These are phyloP conservation scores for Chamaenerion angustifolium DNA, from an alignment of 345 rosid species.

Conservation along the genomic window DNA sequence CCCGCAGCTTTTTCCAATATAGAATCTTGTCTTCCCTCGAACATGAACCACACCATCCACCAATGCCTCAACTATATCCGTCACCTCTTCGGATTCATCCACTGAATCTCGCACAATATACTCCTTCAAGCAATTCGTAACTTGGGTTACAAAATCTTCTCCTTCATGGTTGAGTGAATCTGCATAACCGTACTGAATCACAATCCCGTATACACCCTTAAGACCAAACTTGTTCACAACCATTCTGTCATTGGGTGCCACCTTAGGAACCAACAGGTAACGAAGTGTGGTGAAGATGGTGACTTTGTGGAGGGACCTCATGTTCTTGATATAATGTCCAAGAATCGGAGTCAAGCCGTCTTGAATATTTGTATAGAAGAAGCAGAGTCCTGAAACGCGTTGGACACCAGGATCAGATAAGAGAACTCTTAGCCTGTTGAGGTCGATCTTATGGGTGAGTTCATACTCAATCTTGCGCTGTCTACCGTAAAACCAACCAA, in stretches of 20 bases:
- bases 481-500: conserved; percentile 82
- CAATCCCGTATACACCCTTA: conserved; percentile 37
- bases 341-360: conserved; percentile 69
- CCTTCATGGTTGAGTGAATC: conserved; percentile 45
- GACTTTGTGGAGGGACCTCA: conserved; percentile 70
- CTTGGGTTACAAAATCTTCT: conserved; percentile 31
- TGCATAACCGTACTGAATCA: conserved; percentile 55
- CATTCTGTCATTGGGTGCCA: conserved; percentile 35
- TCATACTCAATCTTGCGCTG: conserved; percentile 68
- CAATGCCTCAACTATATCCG: conserved; percentile 26
- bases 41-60: conserved; percentile 34
- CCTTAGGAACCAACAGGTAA: conserved; percentile 51
- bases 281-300: conserved; percentile 60
- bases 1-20: conserved; percentile 25
- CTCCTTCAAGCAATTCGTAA: conserved; percentile 23
- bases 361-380: conserved; percentile 76
- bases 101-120: conserved; percentile 14
- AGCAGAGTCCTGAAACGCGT: conserved; percentile 68
- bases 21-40: conserved; percentile 55
- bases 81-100: too few relatives aligned
- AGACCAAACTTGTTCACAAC: conserved; percentile 26
- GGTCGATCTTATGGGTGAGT: conserved; percentile 44
- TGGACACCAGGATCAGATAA: conserved; percentile 55
- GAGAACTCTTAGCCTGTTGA: conserved; percentile 38
- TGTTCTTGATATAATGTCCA: conserved; percentile 62